These are phyloP conservation scores for Peribolospora kevripleyi DNA, from an alignment of 768 basidiomycete species.

Conservation along the genomic window DNA sequence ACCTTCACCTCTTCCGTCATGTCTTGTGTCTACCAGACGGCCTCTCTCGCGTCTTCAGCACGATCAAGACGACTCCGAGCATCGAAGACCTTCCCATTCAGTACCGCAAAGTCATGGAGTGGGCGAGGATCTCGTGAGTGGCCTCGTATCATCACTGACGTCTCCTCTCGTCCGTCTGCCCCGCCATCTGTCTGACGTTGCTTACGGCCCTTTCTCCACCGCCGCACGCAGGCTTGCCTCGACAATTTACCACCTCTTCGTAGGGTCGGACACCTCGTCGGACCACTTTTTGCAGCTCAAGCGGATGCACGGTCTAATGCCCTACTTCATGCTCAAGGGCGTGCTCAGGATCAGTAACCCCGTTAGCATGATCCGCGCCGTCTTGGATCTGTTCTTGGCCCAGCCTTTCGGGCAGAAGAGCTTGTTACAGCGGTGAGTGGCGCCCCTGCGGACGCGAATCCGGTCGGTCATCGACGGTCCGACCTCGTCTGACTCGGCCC, in stretches of 20 bases:
- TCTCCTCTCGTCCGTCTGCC: not conserved
- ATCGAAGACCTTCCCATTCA: conserved; percentile 56
- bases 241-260: conserved; percentile 81
- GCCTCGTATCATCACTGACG: not conserved
- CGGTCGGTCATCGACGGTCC: no score
- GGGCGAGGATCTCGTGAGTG: conserved; percentile 86
- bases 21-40: conserved; percentile 35
- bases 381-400: conserved; percentile 85
- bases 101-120: conserved; percentile 74
- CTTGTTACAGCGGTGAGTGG: conserved; percentile 53
- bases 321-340: conserved; percentile 85
- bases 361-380: conserved; percentile 73
- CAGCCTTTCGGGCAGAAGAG: conserved; percentile 87
- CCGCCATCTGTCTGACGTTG: not conserved
- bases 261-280: conserved; percentile 77
- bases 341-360: conserved; percentile 84
- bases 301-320: conserved; percentile 85
- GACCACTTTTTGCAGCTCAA: conserved; percentile 70
- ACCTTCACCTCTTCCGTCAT: not conserved
- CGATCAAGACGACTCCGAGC: conserved; percentile 54
- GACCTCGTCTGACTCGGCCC: not conserved
- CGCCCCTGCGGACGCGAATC: not conserved
- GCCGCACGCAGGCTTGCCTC: conserved; percentile 48
- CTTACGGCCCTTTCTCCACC: not conserved
- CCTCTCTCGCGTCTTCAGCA: conserved; percentile 61